Conservation (phyloP, 306 rosid species). For the Carpinus fangiana region DNA sequence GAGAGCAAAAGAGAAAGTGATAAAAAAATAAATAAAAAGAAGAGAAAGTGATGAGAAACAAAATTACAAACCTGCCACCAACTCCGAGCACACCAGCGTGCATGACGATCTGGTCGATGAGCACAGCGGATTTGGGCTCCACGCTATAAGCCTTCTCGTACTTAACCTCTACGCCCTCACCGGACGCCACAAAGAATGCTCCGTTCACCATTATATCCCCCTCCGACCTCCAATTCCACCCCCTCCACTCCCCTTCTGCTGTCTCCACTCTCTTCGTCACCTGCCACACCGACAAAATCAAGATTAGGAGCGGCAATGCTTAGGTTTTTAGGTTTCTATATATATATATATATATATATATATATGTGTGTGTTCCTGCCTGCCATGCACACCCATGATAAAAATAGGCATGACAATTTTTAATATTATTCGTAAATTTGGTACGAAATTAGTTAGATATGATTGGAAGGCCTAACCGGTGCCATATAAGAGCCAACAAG, state of each 20-base stretch:
- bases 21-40: background rate
- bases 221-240: slow-evolving; percentile 86
- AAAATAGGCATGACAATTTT: too few species aligned
- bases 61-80: slow-evolving; percentile 58
- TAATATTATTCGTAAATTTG: too few species aligned
- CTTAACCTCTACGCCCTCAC: slow-evolving; percentile 41
- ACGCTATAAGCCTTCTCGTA: slow-evolving; percentile 72
- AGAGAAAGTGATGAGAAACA: background rate
- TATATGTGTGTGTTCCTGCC: too few species aligned
- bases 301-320: too few species aligned
- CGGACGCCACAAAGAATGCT: slow-evolving; percentile 72
- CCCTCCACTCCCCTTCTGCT: slow-evolving; percentile 52
- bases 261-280: slow-evolving; percentile 78
- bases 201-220: slow-evolving; percentile 85
- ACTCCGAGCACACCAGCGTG: slow-evolving; percentile 79
- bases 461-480: too few species aligned
- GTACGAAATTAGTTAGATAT: too few species aligned
- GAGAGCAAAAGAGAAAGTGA: background rate
- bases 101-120: slow-evolving; percentile 60
- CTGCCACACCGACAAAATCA: background rate
- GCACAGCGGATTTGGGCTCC: slow-evolving; percentile 65
- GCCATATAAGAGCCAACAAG: too few species aligned
- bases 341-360: too few species aligned
- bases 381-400: too few species aligned
- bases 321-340: too few species aligned